Percentiles rank a stretch among this genome's conserved stretches.
phyloP scores from a whole-genome alignment of 2,329 filamentous ascomycete genomes.

The Sarocladiaceae sp. region DNA sequence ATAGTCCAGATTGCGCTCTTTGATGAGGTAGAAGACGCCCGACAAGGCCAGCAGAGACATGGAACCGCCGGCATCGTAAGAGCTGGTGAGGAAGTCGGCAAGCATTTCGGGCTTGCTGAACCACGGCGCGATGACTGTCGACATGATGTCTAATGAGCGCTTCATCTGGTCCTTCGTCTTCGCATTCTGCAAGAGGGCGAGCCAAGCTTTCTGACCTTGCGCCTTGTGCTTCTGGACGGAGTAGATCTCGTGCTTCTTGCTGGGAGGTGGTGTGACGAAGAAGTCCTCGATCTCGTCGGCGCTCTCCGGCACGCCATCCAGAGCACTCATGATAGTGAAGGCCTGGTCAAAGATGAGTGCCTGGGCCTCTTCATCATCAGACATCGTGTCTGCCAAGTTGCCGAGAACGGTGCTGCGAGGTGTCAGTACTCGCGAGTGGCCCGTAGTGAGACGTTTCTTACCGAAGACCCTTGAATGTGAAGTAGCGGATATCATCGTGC shows the following conservation, averaged over 20 bases:
- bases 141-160: constrained; percentile 68
- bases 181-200: constrained; percentile 66
- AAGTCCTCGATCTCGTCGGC: constrained; percentile 65
- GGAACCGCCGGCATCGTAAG: constrained; percentile 80
- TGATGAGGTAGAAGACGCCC: constrained; percentile 92
- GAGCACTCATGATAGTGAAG: constrained; percentile 58
- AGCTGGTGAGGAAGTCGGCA: constrained; percentile 96
- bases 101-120: constrained; percentile 84
- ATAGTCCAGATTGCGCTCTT: constrained; percentile 92
- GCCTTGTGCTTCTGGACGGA: constrained; percentile 70
- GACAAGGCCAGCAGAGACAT: constrained; percentile 85
- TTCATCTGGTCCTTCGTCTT: constrained; percentile 75
- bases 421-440: constrained; percentile 12
- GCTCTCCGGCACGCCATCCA: constrained; percentile 67
- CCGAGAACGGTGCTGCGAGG: constrained; percentile 24
- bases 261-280: constrained; percentile 60
- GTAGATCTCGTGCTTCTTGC: constrained; percentile 62
- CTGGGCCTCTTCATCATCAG: constrained; percentile 10
- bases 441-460: constrained; percentile 38
- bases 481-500: constrained; percentile 81
- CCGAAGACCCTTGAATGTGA: constrained; percentile 72
- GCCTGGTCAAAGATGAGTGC: constrained; percentile 50
- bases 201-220: constrained; percentile 81
- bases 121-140: constrained; percentile 79
- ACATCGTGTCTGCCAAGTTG: constrained; percentile 14